Conservation (phyloP, 345 rosid species). For the Euphorbia lathyris region DNA sequence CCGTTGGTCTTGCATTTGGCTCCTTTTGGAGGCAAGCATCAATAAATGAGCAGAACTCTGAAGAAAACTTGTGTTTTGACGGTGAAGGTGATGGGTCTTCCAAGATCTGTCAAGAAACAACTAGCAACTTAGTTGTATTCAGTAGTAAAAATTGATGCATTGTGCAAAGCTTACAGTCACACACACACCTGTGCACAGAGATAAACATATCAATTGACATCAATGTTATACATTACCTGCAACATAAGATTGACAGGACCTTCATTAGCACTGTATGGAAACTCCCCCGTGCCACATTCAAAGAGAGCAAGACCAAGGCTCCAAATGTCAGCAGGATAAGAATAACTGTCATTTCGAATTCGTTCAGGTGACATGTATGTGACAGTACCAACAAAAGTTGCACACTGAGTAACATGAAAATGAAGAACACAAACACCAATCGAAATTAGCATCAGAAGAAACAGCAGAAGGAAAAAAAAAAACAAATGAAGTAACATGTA, state of each 20-base stretch:
- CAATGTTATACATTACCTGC: slow-evolving; percentile 50
- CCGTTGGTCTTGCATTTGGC: slow-evolving; percentile 81
- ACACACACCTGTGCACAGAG: background rate
- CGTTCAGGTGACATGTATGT: slow-evolving; percentile 99
- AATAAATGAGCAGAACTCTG: slow-evolving; percentile 86
- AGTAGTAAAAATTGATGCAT: background rate
- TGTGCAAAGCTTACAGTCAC: slow-evolving; percentile 8
- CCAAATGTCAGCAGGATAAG: slow-evolving; percentile 98
- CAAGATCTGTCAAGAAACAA: slow-evolving; percentile 55
- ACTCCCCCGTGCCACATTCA: slow-evolving; percentile 95
- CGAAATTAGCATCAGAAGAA: slow-evolving; percentile 21
- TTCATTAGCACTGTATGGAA: slow-evolving; percentile 77
- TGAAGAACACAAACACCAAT: slow-evolving; percentile 20
- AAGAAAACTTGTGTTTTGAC: slow-evolving; percentile 55
- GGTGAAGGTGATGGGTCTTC: slow-evolving; percentile 96
- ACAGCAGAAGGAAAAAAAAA: slow-evolving; percentile 5
- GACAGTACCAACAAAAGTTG: slow-evolving; percentile 96
- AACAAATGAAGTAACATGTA: slow-evolving; percentile 1
- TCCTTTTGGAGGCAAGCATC: slow-evolving; percentile 87
- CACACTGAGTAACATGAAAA: slow-evolving; percentile 51
- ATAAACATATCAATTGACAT: background rate
- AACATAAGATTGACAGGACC: slow-evolving; percentile 95
- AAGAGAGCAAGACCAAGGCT: slow-evolving; percentile 94
- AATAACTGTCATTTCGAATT: slow-evolving; percentile 73
- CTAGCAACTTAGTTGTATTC: slow-evolving; percentile 5